Conservation (phyloP, 352 stramenopile genomes). For the Globisporangium acanthophoron region DNA sequence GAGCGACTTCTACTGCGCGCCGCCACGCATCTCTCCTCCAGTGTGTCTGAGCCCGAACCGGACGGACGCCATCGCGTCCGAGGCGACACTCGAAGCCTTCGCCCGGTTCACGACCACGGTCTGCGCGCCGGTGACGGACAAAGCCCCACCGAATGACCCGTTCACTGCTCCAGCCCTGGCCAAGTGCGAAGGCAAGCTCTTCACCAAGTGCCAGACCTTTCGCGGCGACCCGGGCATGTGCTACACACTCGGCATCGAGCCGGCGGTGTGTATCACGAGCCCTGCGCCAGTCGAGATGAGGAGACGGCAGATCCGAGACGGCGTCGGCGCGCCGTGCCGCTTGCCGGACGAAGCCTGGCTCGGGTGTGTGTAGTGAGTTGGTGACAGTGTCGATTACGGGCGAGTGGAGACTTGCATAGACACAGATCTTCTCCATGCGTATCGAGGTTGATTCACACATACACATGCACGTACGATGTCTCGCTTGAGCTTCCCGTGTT, state of each 20-base stretch:
- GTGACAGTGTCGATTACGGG: no score
- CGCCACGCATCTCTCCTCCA: neutral
- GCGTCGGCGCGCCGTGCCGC: conserved; percentile 16
- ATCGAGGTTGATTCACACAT: no score
- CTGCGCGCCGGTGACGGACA: conserved; percentile 3
- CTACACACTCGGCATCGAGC: conserved; percentile 8
- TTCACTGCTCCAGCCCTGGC: neutral
- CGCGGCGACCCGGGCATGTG: conserved; percentile 18
- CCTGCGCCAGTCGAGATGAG: conserved; percentile 2
- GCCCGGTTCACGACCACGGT: conserved; percentile 14
- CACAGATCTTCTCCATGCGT: no score
- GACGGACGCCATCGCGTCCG: conserved; percentile 4
- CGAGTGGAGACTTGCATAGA: no score
- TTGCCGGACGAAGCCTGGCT: conserved; percentile 20
- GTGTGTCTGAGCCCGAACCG: neutral
- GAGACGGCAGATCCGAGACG: conserved; percentile 15
- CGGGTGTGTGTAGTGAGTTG: conserved; percentile 10
- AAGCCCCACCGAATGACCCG: neutral
- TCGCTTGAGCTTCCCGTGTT: no score
- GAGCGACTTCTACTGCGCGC: conserved; percentile 5
- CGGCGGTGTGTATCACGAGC: conserved; percentile 5
- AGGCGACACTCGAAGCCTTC: conserved; percentile 14
- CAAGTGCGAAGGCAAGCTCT: conserved; percentile 9
- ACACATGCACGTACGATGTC: no score
- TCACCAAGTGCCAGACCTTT: neutral